A percentile compares a stretch with the other conserved stretches of the same genome.
Evolutionary conservation across 2,329 filamentous ascomycete genomes (phyloP).

Genomic region (Mycosphaerella sp.): DNA sequence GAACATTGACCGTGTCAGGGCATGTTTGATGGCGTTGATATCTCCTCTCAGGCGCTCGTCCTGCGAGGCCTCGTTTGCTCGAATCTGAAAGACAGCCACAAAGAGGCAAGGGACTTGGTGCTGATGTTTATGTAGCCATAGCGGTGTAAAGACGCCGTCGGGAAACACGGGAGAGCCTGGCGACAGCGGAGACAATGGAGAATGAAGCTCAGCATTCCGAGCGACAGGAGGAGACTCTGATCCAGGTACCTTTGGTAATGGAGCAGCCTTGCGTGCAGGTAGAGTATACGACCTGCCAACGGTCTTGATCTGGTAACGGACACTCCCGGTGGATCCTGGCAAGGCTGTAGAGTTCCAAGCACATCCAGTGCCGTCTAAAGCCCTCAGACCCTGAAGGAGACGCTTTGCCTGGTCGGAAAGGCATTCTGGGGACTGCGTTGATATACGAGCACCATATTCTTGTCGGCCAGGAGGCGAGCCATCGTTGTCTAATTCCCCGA

Average conservation of each 20-base stretch:
- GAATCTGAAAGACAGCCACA: conserved; percentile 73
- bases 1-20: conserved; percentile 64
- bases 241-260: conserved; percentile 47
- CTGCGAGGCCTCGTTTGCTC: conserved; percentile 65
- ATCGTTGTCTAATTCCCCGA: conserved; percentile 44
- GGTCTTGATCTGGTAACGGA: conserved; percentile 28
- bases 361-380: conserved; percentile 34
- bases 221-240: conserved; percentile 27
- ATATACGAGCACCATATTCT: conserved; percentile 27
- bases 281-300: conserved; percentile 66
- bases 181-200: conserved; percentile 82
- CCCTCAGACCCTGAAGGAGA: conserved; percentile 51
- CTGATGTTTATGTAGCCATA: conserved; percentile 88
- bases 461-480: conserved; percentile 12
- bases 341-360: conserved; percentile 27
- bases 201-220: conserved; percentile 60
- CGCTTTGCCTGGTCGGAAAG: conserved; percentile 44
- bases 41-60: conserved; percentile 86
- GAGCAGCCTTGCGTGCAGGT: conserved; percentile 57
- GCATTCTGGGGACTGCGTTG: conserved; percentile 25
- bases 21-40: conserved; percentile 67
- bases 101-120: conserved; percentile 72
- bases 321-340: conserved; percentile 23
- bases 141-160: conserved; percentile 74
- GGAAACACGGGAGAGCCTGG: conserved; percentile 78